A percentile compares a stretch with the other conserved stretches of the same genome.
phyloP scores from a whole-genome alignment of 2,329 filamentous ascomycete genomes.

The Fusarium lateritium region DNA sequence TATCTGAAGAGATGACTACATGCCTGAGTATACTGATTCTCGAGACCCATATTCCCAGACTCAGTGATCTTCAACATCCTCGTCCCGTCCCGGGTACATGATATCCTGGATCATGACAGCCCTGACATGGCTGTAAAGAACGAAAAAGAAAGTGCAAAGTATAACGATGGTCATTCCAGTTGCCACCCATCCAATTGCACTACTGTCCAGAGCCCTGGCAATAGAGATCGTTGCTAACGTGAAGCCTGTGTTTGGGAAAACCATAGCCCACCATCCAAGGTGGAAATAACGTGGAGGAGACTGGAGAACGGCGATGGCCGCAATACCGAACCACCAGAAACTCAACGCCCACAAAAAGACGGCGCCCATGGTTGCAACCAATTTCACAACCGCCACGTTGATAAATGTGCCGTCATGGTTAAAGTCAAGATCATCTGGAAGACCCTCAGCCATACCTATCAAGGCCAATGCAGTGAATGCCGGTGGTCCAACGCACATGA shows the following conservation, averaged over 20 bases:
- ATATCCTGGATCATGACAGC: slow-evolving; percentile 67
- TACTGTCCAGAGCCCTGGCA: slow-evolving; percentile 61
- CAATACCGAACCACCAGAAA: slow-evolving; percentile 69
- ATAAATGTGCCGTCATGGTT: slow-evolving; percentile 57
- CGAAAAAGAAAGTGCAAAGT: slow-evolving; percentile 60
- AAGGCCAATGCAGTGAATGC: slow-evolving; percentile 79
- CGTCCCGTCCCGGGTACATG: slow-evolving; percentile 67
- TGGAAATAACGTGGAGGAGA: slow-evolving; percentile 66
- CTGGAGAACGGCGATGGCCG: slow-evolving; percentile 52
- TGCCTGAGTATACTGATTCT: not conserved
- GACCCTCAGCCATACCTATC: slow-evolving; percentile 71
- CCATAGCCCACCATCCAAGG: slow-evolving; percentile 74
- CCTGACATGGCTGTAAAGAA: slow-evolving; percentile 58
- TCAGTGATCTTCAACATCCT: slow-evolving; percentile 65
- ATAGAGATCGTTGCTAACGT: slow-evolving; percentile 69
- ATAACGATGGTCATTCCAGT: slow-evolving; percentile 66
- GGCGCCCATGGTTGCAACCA: slow-evolving; percentile 61
- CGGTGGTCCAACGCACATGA: slow-evolving; percentile 81
- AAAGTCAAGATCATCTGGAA: slow-evolving; percentile 61
- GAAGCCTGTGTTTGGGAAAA: slow-evolving; percentile 74
- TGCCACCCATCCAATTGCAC: slow-evolving; percentile 61
- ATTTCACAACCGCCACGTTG: slow-evolving; percentile 60
- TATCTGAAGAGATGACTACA: not conserved
- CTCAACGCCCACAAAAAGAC: slow-evolving; percentile 76
- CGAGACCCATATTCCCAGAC: not conserved